A percentile compares a stretch with the other conserved stretches of the same genome.
Conservation (phyloP, 2,329 filamentous ascomycete species). For the Ascochyta koolunga region DNA sequence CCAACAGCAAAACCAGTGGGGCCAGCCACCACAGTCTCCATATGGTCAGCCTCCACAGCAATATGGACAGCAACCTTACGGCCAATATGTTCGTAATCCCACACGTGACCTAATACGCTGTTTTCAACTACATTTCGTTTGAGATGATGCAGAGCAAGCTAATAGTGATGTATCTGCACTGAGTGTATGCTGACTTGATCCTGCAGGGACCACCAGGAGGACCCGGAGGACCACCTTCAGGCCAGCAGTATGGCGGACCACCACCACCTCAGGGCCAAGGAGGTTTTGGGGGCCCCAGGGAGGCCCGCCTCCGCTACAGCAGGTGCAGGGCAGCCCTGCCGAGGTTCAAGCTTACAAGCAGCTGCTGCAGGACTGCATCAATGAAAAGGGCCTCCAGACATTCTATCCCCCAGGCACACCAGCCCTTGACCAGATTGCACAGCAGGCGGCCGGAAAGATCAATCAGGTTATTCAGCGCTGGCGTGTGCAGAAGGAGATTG, state of each 20-base stretch:
- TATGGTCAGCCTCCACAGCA: constrained; percentile 27
- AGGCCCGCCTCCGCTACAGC: constrained; percentile 43
- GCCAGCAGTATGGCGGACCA: constrained; percentile 41
- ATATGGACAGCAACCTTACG: constrained; percentile 44
- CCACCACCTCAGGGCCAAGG: constrained; percentile 29
- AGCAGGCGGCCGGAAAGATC: constrained; percentile 57
- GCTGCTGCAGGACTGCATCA: constrained; percentile 61
- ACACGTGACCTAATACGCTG: constrained; percentile 1
- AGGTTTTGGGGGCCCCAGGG: constrained; percentile 35
- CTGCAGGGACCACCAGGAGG: constrained; percentile 33
- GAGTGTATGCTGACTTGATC: constrained; percentile 19
- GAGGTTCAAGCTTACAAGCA: constrained; percentile 63
- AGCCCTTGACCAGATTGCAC: constrained; percentile 58
- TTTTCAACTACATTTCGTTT: not conserved
- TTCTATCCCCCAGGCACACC: constrained; percentile 65
- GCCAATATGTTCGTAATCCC: constrained; percentile 28
- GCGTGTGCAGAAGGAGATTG: constrained; percentile 64
- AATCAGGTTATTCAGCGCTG: constrained; percentile 63
- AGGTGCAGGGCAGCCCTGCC: constrained; percentile 54
- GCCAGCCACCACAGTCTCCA: constrained; percentile 39
- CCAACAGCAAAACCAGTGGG: constrained; percentile 27
- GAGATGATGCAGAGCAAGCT: constrained; percentile 28
- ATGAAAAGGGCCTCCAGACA: constrained; percentile 64
- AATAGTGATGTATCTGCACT: not conserved
- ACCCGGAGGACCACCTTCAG: constrained; percentile 40